Evolutionary conservation across 2,329 filamentous ascomycete genomes (phyloP), one percentile per base, ranked within the genome.

Genomic region (Colletotrichum magnum): DNA sequence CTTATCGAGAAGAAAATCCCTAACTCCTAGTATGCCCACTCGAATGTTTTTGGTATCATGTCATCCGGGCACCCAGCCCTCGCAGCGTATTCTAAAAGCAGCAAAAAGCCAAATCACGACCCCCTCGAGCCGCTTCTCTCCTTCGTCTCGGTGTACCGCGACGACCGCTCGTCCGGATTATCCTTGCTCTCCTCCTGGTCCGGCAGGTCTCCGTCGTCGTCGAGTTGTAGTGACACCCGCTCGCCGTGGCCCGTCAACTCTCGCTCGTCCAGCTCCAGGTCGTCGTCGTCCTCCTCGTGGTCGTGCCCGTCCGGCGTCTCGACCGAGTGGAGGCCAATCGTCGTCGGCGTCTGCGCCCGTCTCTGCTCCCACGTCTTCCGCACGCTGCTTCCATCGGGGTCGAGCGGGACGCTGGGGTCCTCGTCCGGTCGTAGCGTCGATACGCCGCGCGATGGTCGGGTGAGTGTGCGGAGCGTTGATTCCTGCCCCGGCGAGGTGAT

Each of bases 401-500:
- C 66, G 15, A 68, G 61, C 5, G 66, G 66, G 5, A 59, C 7
- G 1, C 53, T 68, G 2, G 54, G 59, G 9, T 56, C 66, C 6
- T 68, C 66, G 0, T 65, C 66, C 3, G 64, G 64, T 13, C 26
- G n/a, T 13, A 68, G 2, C 16, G 61, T 56, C 13, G 61, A 65
- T 0, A 59, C 15, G 5, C 28, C 63, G 18, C 48, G 53, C 10
- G 65, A 68, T 2, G 66, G 61, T 7, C 61, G 54, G 9, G 66
- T 65, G 2, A 68, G 24, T 10, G 66, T 68, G 3, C 50, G 54
- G 10, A 68, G 56, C 2, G 66, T 65, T 4, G 66, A 59, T 16
- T 68, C 66, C 5, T 68, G 66, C 0, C 66, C 61, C 4, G 66
- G 54, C 6, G 66, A 68, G 0, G 66, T 68, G 2, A 68, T 65